Conservation (phyloP, 768 basidiomycete species). For the Mycena haematopus region DNA sequence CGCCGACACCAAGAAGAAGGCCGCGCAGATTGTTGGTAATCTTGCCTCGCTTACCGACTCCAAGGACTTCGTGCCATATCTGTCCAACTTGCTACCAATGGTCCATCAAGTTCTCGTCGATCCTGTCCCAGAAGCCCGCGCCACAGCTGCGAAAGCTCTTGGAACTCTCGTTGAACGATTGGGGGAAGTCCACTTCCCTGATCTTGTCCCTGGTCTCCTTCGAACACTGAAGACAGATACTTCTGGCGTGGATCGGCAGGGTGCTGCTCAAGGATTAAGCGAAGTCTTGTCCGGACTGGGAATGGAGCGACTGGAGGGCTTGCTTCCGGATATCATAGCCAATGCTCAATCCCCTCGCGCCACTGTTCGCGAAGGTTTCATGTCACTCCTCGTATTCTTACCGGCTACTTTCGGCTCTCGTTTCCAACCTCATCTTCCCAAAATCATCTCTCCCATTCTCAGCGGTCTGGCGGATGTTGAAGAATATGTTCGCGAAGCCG, state of each 20-base stretch:
- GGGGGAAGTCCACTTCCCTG: conserved; percentile 94
- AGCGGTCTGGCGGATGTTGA: conserved; percentile 91
- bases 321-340: conserved; percentile 91
- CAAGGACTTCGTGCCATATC: conserved; percentile 93
- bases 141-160: conserved; percentile 95
- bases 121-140: conserved; percentile 96
- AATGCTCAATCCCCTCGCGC: conserved; percentile 90
- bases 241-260: conserved; percentile 95
- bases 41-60: conserved; percentile 88
- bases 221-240: conserved; percentile 91
- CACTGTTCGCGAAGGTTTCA: conserved; percentile 97
- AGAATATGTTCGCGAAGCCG: conserved; percentile 95
- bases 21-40: conserved; percentile 98
- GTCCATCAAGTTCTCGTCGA: conserved; percentile 94
- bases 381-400: conserved; percentile 94
- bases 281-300: conserved; percentile 95
- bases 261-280: conserved; percentile 95
- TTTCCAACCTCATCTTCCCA: conserved; percentile 94
- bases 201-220: conserved; percentile 88
- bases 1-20: conserved; percentile 94
- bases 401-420: conserved; percentile 96
- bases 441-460: conserved; percentile 92
- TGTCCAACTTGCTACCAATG: conserved; percentile 86
- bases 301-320: conserved; percentile 95
- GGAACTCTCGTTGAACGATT: conserved; percentile 96